Percentiles rank a stretch among this genome's conserved stretches.
These are phyloP conservation scores for Chaetoceros tenuissimus DNA, from an alignment of 108 stramenopile species.

Conservation along the genomic window DNA sequence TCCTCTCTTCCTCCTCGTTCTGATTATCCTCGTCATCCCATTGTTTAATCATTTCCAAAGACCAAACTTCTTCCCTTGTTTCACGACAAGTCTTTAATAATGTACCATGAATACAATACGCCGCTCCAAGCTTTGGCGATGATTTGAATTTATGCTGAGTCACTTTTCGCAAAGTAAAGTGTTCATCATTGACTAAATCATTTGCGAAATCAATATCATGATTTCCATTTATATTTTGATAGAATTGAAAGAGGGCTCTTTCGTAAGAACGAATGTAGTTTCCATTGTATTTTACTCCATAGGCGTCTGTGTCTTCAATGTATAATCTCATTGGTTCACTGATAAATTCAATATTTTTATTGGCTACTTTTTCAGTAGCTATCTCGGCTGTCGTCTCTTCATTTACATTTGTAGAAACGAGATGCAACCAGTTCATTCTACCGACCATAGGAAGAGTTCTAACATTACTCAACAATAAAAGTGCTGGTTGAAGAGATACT, in stretches of 20 bases:
- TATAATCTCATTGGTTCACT: slow-evolving; percentile 36
- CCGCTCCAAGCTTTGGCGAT: slow-evolving; percentile 43
- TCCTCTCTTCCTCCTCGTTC: not conserved
- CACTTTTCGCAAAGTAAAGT: slow-evolving; percentile 42
- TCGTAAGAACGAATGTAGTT: slow-evolving; percentile 64
- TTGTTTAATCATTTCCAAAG: slow-evolving; percentile 27
- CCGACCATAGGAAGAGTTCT: no score
- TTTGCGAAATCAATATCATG: not conserved
- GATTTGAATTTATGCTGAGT: slow-evolving; percentile 48
- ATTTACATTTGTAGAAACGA: no score
- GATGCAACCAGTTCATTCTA: no score
- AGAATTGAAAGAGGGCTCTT: slow-evolving; percentile 34
- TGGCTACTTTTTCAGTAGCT: no score
- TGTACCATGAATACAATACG: slow-evolving; percentile 40
- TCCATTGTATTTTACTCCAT: slow-evolving; percentile 64
- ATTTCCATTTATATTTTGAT: not conserved
- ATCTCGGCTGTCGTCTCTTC: no score
- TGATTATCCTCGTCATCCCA: not conserved
- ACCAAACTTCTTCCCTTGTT: slow-evolving; percentile 29
- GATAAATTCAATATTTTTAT: no score
- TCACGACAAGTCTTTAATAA: slow-evolving; percentile 8
- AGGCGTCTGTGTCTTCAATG: slow-evolving; percentile 77
- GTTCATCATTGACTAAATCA: slow-evolving; percentile 1
- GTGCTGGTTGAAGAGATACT: no score
- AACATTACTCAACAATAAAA: no score